Evolutionary conservation across 1,139 yeast species (phyloP), one percentile per base, ranked within the genome.

Genomic region (Suhomyces bolitotheri): DNA sequence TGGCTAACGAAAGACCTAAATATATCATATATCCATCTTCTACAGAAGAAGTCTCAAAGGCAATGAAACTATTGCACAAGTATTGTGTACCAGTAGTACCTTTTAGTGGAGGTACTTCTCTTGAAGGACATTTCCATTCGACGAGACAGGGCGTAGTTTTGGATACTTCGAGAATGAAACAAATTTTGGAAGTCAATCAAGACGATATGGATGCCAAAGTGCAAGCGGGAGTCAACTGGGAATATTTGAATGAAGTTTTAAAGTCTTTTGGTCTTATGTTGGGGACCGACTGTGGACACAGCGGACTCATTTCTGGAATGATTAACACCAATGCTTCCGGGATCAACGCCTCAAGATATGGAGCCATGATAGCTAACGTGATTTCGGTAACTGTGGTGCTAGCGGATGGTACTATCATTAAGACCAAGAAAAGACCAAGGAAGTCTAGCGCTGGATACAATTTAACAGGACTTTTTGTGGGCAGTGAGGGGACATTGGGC

Each of bases 51-150:
- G 71, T 69, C 2, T 62, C 71, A 4, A 44, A 51, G 27, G 50
- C 60, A 6, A 54, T 70, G 62, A 60, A 57, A 35, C 50, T 66
- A 5, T 53, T 64, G 29, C 56, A 64, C 43, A 43, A 61, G 29
- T 60, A 58, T 43, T 52, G 47, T 20, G 73, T 69, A 0, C 76
- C 76, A 1, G 69, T 68, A 15, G 84, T 88, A 17, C 95, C 96
- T 5, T 86, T 73, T 51, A 74, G 88, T 2, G 76, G 74, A 0
- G 74, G 74, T 0, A 64, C 74, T 0, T 65, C 73, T 4, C 49
- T 70, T 16, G 76, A 70, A 41, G 75, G 76, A 2, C 74, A 70
- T 46, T 66, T 70, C 44, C 63, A 55, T 41, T 65, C 72, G 7
- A 68, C 75, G 3, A 43, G 76, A 26, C 60, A 52, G 10, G 58